Conservation (phyloP, 176 grass and related monocot genomes). For the Phoenix dactylifera region DNA sequence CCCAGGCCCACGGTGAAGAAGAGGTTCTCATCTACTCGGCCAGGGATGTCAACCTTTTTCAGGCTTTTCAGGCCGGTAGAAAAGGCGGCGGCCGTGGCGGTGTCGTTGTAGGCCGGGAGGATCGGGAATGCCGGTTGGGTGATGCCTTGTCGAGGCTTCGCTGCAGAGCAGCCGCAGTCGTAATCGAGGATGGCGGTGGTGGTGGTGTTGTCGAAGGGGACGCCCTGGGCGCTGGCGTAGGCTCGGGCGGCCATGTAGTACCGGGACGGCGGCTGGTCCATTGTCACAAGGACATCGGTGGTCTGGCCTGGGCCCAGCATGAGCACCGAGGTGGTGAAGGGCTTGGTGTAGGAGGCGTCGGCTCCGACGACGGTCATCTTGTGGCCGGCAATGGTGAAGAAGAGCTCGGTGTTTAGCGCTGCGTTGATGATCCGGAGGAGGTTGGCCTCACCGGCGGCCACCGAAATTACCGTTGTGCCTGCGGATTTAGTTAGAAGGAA, state of each 20-base stretch:
- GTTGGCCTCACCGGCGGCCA: conserved; percentile 1
- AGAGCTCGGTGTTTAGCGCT: conserved; percentile 11
- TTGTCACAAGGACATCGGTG: conserved; percentile 1
- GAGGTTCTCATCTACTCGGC: neutral
- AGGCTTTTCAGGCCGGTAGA: neutral
- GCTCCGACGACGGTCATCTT: conserved; percentile 6
- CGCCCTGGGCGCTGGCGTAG: conserved; percentile 7
- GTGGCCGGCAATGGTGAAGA: conserved; percentile 9
- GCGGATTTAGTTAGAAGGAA: neutral
- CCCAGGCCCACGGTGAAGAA: conserved; percentile 10
- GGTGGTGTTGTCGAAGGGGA: conserved; percentile 19
- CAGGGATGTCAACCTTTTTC: neutral
- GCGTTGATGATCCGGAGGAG: conserved; percentile 9
- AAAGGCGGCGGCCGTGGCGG: neutral
- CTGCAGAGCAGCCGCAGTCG: neutral
- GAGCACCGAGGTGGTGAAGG: conserved; percentile 5
- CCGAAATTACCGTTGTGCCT: neutral
- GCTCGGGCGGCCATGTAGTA: conserved; percentile 7
- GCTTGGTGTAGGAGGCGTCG: conserved; percentile 4
- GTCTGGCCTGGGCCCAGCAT: conserved; percentile 6
- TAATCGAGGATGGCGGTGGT: conserved; percentile 5
- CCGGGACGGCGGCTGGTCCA: neutral
- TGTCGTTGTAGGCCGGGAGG: conserved; percentile 7
- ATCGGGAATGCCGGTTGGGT: neutral
- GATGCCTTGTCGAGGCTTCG: neutral